Base-by-base conservation (phyloP, 257 asterid species). In the Marsdenia floribunda region DNA sequence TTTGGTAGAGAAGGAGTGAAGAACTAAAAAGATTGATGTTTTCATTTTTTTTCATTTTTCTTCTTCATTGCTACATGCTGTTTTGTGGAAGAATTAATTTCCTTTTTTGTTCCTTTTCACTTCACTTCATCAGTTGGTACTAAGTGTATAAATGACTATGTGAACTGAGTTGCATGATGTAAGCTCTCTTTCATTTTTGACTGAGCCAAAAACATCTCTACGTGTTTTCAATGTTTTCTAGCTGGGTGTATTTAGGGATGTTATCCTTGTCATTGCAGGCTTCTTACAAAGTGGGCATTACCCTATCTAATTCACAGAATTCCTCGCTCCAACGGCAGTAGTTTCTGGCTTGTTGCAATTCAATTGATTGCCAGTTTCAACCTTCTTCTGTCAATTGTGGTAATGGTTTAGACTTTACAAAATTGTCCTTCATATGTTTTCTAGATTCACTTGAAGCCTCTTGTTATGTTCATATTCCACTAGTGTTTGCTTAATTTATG, bases 331-430 rank as follows among this genome's bases (percentile, higher is more conserved):
- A 86, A 87, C 77, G 94, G 93, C 79, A 87, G 96, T 76, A 85
- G 87, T 83, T 88, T 92, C 79, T 92, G 96, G 97, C 96, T 92
- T 59, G 84, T 85, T 46, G 86, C 85, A 5, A 70, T 88, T 81
- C 96, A 92, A 88, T 84, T 92, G 84, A 49, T 92, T 69, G 96
- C 97, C 75, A 90, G 96, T 84, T 83, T 90, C 89, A 92, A 87
- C 87, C 93, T 92, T 72, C 76, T 90, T 72, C 63, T 88, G 75
- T 87, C 96, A 40, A 50, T 90, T 50, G 90, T 88, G 96, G 97
- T 92, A 90, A 75, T 49, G 46, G 9, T 42, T 76, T 52, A 9
- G 68, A 12, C 15, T 5, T 22, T 24, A 47, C 26, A 5, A 47
- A 68, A 24, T 24, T 44, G 58, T n/a, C 11, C 46, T 14, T 19